These are phyloP conservation scores for Malus sylvestris DNA, from an alignment of 306 rosid genomes.

Conservation along the genomic window DNA sequence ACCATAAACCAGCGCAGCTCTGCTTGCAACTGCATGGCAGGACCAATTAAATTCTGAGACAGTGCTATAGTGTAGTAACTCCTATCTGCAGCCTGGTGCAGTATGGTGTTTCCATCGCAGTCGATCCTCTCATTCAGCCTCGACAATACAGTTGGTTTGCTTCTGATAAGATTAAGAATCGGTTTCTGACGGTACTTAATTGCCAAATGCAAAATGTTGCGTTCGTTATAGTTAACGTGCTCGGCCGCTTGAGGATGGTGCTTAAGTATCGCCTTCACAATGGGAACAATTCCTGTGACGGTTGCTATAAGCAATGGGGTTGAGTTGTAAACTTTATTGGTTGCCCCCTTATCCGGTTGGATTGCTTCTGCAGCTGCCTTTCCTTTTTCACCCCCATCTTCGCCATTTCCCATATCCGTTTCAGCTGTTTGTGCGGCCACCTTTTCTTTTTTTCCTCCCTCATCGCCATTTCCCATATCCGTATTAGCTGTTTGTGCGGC, in stretches of 20 bases:
- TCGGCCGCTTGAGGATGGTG: not conserved
- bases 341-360: not conserved
- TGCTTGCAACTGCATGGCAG: not conserved
- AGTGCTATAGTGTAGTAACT: not conserved
- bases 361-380: not conserved
- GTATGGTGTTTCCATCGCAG: not conserved
- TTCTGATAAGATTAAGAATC: not conserved
- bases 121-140: not conserved
- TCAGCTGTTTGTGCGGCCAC: not conserved
- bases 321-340: not conserved
- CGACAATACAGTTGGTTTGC: not conserved
- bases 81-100: not conserved
- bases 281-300: constrained; percentile 1
- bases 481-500: not conserved
- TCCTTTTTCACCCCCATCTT: not conserved
- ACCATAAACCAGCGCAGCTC: not conserved
- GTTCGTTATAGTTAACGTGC: not conserved
- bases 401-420: not conserved
- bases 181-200: not conserved
- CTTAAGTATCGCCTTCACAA: not conserved
- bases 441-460: not conserved
- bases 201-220: not conserved
- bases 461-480: not conserved
- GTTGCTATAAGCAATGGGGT: constrained; percentile 17
- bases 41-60: not conserved